Conservation (phyloP, 345 rosid genomes). For the Pugionium cornutum region DNA sequence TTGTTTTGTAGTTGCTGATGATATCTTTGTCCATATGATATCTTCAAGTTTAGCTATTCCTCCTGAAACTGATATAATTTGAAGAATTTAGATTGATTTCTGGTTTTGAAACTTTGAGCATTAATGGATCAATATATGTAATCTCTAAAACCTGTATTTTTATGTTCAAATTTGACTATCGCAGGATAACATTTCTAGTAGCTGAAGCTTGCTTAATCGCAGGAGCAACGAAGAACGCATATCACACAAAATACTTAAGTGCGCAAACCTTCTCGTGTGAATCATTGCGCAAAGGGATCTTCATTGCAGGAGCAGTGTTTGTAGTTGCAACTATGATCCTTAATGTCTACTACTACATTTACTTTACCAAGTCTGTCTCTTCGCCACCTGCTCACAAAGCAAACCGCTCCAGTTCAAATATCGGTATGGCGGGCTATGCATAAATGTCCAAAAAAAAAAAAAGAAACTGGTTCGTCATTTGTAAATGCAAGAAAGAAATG, state of each 20-base stretch:
- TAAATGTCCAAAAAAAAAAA: conserved; percentile 30
- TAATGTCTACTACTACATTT: conserved; percentile 82
- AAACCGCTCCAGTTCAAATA: conserved; percentile 54
- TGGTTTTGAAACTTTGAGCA: too few relatives aligned
- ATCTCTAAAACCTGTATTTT: background rate
- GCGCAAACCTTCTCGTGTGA: conserved; percentile 84
- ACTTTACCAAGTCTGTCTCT: conserved; percentile 70
- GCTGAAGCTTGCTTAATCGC: conserved; percentile 95
- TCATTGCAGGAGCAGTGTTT: conserved; percentile 89
- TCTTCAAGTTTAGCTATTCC: too few relatives aligned
- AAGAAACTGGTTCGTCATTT: conserved; percentile 14
- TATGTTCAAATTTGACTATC: background rate
- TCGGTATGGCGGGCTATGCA: conserved; percentile 79
- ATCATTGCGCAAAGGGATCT: conserved; percentile 81
- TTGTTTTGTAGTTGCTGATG: background rate
- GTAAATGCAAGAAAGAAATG: conserved; percentile 20
- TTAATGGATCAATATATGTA: too few relatives aligned
- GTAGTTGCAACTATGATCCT: conserved; percentile 86
- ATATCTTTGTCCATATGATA: too few relatives aligned
- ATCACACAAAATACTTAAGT: conserved; percentile 85
- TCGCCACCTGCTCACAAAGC: conserved; percentile 59
- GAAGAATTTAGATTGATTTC: too few relatives aligned
- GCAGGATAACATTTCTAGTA: conserved; percentile 76
- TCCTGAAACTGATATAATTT: too few relatives aligned
- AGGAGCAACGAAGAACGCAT: conserved; percentile 88